Conservation (phyloP, 2,329 filamentous ascomycete genomes). For the Chaetothyriales sp. region DNA sequence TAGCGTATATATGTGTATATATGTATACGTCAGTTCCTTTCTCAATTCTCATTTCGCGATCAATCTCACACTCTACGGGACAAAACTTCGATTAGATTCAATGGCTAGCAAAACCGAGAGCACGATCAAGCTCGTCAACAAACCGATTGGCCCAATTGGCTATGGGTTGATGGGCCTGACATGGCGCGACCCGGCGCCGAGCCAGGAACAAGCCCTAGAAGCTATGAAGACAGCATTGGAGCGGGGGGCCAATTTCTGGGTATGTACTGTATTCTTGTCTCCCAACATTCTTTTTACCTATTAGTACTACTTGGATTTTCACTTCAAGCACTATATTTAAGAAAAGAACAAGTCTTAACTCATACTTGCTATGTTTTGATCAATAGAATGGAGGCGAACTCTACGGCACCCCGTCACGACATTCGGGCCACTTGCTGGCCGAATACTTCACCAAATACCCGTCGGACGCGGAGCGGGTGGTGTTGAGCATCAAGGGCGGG, state of each 20-base stretch:
- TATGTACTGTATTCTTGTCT: not conserved
- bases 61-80: no score
- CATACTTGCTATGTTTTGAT: no score
- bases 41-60: no score
- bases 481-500: conserved; percentile 51
- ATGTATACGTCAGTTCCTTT: no score
- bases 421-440: conserved; percentile 46
- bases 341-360: no score
- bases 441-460: conserved; percentile 52
- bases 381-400: conserved; percentile 45
- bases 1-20: no score
- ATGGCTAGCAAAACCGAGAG: not conserved
- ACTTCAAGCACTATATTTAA: no score
- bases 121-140: conserved; percentile 25
- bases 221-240: conserved; percentile 43
- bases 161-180: conserved; percentile 34
- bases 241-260: conserved; percentile 39
- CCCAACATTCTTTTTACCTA: not conserved
- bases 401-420: conserved; percentile 46
- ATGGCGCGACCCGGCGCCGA: conserved; percentile 21
- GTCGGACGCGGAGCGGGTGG: conserved; percentile 48
- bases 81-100: not conserved
- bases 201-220: conserved; percentile 29
- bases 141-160: conserved; percentile 38
- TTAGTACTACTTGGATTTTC: not conserved